Evolutionary conservation across 306 rosid genomes (phyloP).

Genomic region (Gynostemma pentaphyllum): DNA sequence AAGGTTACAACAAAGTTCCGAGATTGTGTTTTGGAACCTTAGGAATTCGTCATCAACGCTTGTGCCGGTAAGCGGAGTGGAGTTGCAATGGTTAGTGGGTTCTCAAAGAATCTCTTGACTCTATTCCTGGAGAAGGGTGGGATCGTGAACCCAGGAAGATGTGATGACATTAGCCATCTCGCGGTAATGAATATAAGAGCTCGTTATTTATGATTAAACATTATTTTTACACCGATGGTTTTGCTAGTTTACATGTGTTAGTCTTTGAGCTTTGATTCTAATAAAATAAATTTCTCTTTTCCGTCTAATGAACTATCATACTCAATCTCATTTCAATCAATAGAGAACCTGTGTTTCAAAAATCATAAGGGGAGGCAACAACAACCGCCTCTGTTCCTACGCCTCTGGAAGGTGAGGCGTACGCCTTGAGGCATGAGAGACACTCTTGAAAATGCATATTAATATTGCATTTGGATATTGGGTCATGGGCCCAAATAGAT

Average conservation of each 20-base stretch:
- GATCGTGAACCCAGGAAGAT: constrained; percentile 15
- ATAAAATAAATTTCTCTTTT: too few species aligned
- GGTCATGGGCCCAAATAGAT: too few species aligned
- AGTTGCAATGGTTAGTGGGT: constrained; percentile 61
- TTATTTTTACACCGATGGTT: background rate
- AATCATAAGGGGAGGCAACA: too few species aligned
- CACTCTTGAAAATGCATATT: too few species aligned
- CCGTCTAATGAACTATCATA: background rate
- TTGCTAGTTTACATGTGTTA: too few species aligned
- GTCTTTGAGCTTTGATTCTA: background rate
- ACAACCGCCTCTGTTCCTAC: too few species aligned
- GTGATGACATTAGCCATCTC: constrained; percentile 36
- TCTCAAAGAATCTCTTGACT: constrained; percentile 60
- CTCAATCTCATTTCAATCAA: background rate
- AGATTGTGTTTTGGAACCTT: constrained; percentile 68
- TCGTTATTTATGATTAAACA: constrained; percentile 25
- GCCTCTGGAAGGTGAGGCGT: too few species aligned
- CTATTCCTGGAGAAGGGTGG: constrained; percentile 43
- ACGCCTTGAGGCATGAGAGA: too few species aligned
- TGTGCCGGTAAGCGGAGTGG: constrained; percentile 37
- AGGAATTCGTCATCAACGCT: constrained; percentile 45
- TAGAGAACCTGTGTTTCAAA: too few species aligned
- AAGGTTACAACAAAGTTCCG: constrained; percentile 47
- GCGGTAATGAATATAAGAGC: constrained; percentile 32
- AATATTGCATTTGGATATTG: too few species aligned